These are phyloP conservation scores for Aspergillus sp. DNA, from an alignment of 2,329 filamentous ascomycete genomes.

Conservation along the genomic window DNA sequence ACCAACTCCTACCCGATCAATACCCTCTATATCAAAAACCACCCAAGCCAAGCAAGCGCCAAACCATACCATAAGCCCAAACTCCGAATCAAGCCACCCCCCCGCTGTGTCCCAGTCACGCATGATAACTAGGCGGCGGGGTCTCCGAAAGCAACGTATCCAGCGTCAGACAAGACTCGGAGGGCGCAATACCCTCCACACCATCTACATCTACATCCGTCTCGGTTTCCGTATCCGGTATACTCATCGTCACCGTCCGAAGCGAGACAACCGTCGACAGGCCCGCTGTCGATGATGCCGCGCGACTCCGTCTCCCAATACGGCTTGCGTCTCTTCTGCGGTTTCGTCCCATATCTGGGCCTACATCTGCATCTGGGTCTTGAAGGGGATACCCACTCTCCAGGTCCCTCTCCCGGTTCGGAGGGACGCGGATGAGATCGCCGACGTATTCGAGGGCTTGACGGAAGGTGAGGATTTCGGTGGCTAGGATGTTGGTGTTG, in stretches of 20 bases:
- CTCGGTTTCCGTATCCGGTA: conserved; percentile 1
- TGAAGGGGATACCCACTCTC: conserved; percentile 8
- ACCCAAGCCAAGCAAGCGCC: not conserved
- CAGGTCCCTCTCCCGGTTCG: not conserved
- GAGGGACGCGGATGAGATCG: conserved; percentile 45
- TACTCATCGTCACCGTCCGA: conserved; percentile 34
- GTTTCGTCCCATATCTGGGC: not conserved
- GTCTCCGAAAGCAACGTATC: conserved; percentile 32
- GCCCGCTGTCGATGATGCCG: conserved; percentile 16
- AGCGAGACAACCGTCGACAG: conserved; percentile 34
- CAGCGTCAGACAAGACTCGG: conserved; percentile 28
- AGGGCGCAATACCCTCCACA: conserved; percentile 24
- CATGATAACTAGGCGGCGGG: conserved; percentile 28
- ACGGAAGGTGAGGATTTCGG: conserved; percentile 57
- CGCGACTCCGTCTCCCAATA: not conserved
- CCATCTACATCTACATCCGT: conserved; percentile 14
- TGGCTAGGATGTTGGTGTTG: conserved; percentile 14
- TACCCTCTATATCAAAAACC: not conserved
- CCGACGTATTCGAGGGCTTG: conserved; percentile 59
- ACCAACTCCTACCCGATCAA: not conserved
- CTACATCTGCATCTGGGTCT: not conserved
- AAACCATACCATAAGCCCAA: not conserved
- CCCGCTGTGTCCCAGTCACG: not conserved
- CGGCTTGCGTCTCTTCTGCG: not conserved
- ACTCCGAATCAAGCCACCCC: not conserved